phyloP scores from a whole-genome alignment of 2,329 filamentous ascomycete species.

The Elsinoe arachidis region DNA sequence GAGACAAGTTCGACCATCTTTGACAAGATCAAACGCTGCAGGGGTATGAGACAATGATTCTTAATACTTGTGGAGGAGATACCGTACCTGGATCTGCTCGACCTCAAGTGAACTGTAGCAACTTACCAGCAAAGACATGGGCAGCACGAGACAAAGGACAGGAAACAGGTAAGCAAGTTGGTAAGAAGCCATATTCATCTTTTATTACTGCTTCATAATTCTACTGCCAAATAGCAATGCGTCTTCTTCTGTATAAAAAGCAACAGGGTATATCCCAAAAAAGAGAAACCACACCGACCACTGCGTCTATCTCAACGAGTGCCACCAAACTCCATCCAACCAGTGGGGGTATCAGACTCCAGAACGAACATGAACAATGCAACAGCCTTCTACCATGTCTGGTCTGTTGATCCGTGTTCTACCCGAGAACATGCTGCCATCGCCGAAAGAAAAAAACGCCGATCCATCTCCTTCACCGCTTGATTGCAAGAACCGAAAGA shows the following conservation, averaged over 20 bases:
- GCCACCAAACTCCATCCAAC: slow-evolving; percentile 1
- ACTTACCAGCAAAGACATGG: background rate
- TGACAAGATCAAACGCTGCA: background rate
- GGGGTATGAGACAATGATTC: background rate
- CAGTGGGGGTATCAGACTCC: slow-evolving; percentile 10
- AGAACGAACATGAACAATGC: background rate
- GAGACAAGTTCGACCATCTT: background rate
- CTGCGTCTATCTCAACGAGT: background rate
- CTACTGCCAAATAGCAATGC: background rate
- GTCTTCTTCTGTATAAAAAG: background rate
- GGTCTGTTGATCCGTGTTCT: slow-evolving; percentile 3
- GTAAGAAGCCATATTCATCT: background rate
- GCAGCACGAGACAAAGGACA: background rate
- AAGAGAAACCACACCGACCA: background rate
- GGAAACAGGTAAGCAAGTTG: background rate
- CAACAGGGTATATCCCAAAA: slow-evolving; percentile 2
- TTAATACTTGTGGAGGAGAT: too few relatives aligned
- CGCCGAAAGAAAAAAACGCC: background rate
- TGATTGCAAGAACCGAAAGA: background rate
- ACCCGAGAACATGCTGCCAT: background rate
- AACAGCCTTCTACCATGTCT: background rate
- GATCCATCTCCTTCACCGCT: slow-evolving; percentile 1
- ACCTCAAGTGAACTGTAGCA: too few relatives aligned
- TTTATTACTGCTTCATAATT: slow-evolving; percentile 10
- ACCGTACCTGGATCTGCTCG: too few relatives aligned